phyloP scores from a whole-genome alignment of 805 yeast species.

The Tanozyma kutaoensis region DNA sequence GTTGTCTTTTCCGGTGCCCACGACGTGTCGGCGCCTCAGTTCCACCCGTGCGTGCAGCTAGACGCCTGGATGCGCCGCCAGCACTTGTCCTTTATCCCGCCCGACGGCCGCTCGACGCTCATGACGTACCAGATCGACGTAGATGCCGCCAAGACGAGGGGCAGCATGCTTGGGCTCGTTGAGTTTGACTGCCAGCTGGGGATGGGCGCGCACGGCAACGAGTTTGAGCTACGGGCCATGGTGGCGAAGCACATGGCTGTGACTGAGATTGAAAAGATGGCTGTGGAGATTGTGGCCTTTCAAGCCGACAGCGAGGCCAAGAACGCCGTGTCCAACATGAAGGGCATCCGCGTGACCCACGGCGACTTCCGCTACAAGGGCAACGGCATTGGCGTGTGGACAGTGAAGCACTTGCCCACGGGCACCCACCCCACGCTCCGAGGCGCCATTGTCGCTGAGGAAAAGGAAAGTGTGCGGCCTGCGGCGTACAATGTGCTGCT shows the following conservation, averaged over 20 bases:
- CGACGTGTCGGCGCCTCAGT: slow-evolving; percentile 41
- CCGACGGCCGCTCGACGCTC: slow-evolving; percentile 64
- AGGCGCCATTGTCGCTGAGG: slow-evolving; percentile 45
- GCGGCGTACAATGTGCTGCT: slow-evolving; percentile 32
- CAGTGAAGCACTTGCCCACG: slow-evolving; percentile 37
- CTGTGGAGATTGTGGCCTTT: slow-evolving; percentile 14
- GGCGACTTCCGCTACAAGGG: slow-evolving; percentile 59
- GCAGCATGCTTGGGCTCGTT: slow-evolving; percentile 35
- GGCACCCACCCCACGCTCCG: slow-evolving; percentile 60
- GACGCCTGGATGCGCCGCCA: slow-evolving; percentile 40
- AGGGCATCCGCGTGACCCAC: slow-evolving; percentile 51
- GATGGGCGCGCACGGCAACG: slow-evolving; percentile 37
- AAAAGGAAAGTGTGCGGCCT: too few species aligned
- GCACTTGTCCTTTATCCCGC: slow-evolving; percentile 61
- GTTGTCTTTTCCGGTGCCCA: slow-evolving; percentile 35
- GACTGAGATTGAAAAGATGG: slow-evolving; percentile 18
- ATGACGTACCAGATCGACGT: slow-evolving; percentile 54
- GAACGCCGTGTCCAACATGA: slow-evolving; percentile 22
- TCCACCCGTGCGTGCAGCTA: slow-evolving; percentile 58
- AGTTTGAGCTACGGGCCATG: slow-evolving; percentile 47
- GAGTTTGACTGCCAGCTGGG: slow-evolving; percentile 40
- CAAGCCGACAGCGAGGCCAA: slow-evolving; percentile 5
- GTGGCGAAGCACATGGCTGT: slow-evolving; percentile 20
- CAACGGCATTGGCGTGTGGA: slow-evolving; percentile 52
- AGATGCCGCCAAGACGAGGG: slow-evolving; percentile 8